Evolutionary conservation across 805 yeast species (phyloP).

Genomic region (Candida glaebosa): DNA sequence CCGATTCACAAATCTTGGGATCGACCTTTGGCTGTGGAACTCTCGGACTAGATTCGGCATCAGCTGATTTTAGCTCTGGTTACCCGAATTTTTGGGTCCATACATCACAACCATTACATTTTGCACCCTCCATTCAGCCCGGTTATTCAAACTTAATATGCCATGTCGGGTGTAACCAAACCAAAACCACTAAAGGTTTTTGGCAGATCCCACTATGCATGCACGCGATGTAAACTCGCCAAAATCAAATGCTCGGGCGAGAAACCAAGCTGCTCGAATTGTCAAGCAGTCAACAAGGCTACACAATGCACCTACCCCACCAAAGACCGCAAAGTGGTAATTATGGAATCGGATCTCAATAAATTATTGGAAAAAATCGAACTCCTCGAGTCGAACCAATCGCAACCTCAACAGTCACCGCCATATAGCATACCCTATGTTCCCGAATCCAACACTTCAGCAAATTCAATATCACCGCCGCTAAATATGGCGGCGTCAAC

Average conservation of each 20-base stretch:
- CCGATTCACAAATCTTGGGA: too few relatives aligned
- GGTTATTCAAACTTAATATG: too few relatives aligned
- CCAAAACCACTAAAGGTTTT: constrained; percentile 37
- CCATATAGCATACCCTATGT: neutral
- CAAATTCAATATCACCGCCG: constrained; percentile 3
- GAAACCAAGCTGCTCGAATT: constrained; percentile 38
- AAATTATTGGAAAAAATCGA: constrained; percentile 13
- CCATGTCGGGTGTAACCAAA: constrained; percentile 7
- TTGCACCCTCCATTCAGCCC: too few relatives aligned
- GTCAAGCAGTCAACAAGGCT: constrained; percentile 29
- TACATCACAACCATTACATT: too few relatives aligned
- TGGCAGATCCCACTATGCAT: constrained; percentile 42
- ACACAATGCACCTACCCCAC: constrained; percentile 34
- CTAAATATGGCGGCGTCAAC: neutral
- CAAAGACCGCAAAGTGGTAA: constrained; percentile 38
- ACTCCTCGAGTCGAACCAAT: neutral
- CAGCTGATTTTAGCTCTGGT: too few relatives aligned
- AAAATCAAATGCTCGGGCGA: constrained; percentile 42
- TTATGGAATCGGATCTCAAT: constrained; percentile 40
- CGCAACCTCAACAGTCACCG: neutral
- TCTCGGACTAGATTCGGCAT: too few relatives aligned
- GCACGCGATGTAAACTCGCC: constrained; percentile 38
- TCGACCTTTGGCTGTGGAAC: too few relatives aligned
- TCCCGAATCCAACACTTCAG: neutral
- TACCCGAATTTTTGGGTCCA: too few relatives aligned